A percentile compares a stretch with the other conserved stretches of the same genome.
phyloP scores from a whole-genome alignment of 495 filamentous ascomycete genomes.

The Penicillium flavigenum region DNA sequence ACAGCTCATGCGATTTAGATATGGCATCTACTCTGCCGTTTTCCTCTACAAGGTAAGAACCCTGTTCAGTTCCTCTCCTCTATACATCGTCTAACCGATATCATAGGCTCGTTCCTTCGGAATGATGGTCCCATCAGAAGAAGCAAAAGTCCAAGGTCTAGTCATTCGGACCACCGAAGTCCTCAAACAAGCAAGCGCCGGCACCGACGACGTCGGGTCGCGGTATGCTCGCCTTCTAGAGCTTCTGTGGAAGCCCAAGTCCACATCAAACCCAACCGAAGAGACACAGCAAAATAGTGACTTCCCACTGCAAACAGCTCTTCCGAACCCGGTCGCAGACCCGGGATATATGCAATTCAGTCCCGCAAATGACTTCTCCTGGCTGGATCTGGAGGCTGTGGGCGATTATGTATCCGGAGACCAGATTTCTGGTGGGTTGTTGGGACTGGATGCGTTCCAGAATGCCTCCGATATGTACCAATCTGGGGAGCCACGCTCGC shows the following conservation, averaged over 20 bases:
- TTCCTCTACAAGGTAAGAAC: slow-evolving; percentile 52
- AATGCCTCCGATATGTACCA: slow-evolving; percentile 34
- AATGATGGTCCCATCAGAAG: slow-evolving; percentile 51
- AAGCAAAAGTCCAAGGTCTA: slow-evolving; percentile 52
- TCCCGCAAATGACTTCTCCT: slow-evolving; percentile 56
- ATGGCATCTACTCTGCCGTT: slow-evolving; percentile 57
- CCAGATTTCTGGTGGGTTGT: slow-evolving; percentile 37
- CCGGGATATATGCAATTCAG: slow-evolving; percentile 46
- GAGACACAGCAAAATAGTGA: slow-evolving; percentile 37
- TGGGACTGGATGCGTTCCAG: slow-evolving; percentile 42
- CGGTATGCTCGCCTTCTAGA: slow-evolving; percentile 56
- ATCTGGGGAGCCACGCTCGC: slow-evolving; percentile 34
- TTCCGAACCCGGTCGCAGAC: slow-evolving; percentile 34
- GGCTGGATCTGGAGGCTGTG: slow-evolving; percentile 57
- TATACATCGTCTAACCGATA: neutral
- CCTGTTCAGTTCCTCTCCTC: neutral
- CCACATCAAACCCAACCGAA: slow-evolving; percentile 25
- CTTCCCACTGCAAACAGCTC: slow-evolving; percentile 31
- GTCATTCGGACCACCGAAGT: slow-evolving; percentile 52
- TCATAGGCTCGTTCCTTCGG: slow-evolving; percentile 52
- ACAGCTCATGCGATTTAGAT: slow-evolving; percentile 19
- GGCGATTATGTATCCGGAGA: slow-evolving; percentile 55
- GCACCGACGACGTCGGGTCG: slow-evolving; percentile 53
- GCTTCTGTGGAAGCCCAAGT: slow-evolving; percentile 49
- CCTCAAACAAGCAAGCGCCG: slow-evolving; percentile 52